Base-by-base conservation (phyloP, 495 filamentous ascomycete genomes). In the Xylaria bambusicola region DNA sequence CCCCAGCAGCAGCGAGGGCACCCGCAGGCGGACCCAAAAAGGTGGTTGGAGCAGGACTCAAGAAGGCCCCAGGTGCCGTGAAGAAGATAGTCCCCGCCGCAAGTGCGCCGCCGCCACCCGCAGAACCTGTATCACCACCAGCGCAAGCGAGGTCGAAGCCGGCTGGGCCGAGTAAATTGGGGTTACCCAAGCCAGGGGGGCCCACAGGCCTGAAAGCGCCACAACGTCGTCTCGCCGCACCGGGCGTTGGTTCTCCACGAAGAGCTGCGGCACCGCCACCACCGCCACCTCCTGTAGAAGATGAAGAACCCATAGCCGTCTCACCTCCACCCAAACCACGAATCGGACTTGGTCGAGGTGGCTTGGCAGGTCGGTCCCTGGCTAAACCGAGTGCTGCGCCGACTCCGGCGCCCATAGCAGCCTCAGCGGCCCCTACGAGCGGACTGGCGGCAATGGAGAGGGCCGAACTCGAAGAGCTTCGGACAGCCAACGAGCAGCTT, bases 391-490 rank as follows among this genome's bases (percentile, higher is more conserved):
- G 71, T 17, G 68, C 77, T 8, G 67, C 81, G 6, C 69, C 79
- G 23, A 49, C 71, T 54, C 56, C 62, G 5, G 62, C 71, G 0
- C 49, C 57, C 1, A 67, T 70, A 10, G 77, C 82, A 0, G 72
- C 77, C 42, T 76, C 83, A 6, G 77, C 81, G 29, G 62, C 78
- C 1, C 80, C 80, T 3, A 58, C 80, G 8, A 84, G 81, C 50
- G 85, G 84, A 3, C 80, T 95, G 41, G 75, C 85, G 5, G 82
- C 87, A 10, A 81, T 87, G 15, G 94, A 98, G 66, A 84, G 89
- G 13, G 91, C 91, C 17, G 92, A 99, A 69, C 79, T 98, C 8
- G 92, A 96, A 55, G 91, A 96, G 58, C 82, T 98, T 15, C 89
- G 93, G 13, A 73, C 82, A 18, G 89, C 94, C 45, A 90, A 91